These are phyloP conservation scores for Diaporthe nobilis DNA, from an alignment of 2,329 filamentous ascomycete genomes.

Conservation along the genomic window DNA sequence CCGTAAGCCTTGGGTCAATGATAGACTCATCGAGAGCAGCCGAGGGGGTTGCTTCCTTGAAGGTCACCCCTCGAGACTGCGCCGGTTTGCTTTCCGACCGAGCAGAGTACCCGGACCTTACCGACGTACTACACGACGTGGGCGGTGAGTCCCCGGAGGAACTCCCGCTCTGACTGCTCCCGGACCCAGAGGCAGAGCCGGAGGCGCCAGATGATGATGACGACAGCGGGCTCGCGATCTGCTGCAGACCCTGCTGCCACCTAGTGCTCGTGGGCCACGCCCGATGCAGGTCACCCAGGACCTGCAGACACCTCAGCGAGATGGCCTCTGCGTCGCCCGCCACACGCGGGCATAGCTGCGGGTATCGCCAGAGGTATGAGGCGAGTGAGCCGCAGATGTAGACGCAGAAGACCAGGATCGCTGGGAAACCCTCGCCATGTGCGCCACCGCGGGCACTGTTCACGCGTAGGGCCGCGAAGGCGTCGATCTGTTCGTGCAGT, in stretches of 20 bases:
- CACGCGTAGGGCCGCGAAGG: slow-evolving; percentile 48
- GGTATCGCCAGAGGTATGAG: slow-evolving; percentile 50
- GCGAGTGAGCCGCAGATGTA: slow-evolving; percentile 58
- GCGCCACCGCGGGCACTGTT: background rate
- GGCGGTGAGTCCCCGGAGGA: slow-evolving; percentile 34
- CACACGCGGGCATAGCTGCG: slow-evolving; percentile 48
- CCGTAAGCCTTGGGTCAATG: slow-evolving; percentile 39
- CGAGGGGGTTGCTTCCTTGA: background rate
- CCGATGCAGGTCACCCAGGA: slow-evolving; percentile 44
- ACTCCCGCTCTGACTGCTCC: slow-evolving; percentile 28
- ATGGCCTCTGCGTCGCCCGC: slow-evolving; percentile 48
- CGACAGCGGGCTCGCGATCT: slow-evolving; percentile 42
- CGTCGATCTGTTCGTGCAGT: slow-evolving; percentile 55
- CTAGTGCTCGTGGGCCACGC: slow-evolving; percentile 45
- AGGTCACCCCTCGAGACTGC: background rate
- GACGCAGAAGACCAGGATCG: slow-evolving; percentile 56
- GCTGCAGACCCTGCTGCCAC: slow-evolving; percentile 45
- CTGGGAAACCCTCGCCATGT: slow-evolving; percentile 51
- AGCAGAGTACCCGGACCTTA: slow-evolving; percentile 18
- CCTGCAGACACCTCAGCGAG: slow-evolving; percentile 42
- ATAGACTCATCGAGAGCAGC: slow-evolving; percentile 25
- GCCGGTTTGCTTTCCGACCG: background rate
- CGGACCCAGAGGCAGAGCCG: slow-evolving; percentile 22
- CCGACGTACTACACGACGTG: slow-evolving; percentile 33
- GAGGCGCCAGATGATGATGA: slow-evolving; percentile 17